phyloP scores from a whole-genome alignment of 1,284 basidiomycete genomes.

The Albatrellus sp. region DNA sequence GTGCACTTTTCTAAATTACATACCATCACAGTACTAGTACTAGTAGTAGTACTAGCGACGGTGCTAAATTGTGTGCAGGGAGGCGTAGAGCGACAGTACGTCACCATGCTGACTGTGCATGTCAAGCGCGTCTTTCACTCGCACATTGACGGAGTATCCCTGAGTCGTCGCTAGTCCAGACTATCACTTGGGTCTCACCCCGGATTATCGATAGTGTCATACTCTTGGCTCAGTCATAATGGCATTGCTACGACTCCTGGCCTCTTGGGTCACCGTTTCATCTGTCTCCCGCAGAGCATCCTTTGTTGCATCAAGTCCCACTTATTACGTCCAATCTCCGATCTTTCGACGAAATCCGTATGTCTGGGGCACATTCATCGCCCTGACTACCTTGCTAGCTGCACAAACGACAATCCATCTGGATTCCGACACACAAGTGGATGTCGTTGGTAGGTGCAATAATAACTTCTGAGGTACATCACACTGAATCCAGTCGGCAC shows the following conservation, averaged over 20 bases:
- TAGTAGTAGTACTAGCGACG: too few species aligned
- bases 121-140: neutral
- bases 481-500: neutral
- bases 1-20: too few species aligned
- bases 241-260: neutral
- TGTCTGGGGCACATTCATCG: conserved; percentile 22
- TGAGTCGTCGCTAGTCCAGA: neutral
- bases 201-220: too few species aligned
- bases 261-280: conserved; percentile 5
- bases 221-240: too few species aligned
- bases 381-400: conserved; percentile 20
- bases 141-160: too few species aligned
- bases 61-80: too few species aligned
- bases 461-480: neutral
- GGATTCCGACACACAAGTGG: conserved; percentile 20
- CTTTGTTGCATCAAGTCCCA: neutral
- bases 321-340: neutral
- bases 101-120: too few species aligned
- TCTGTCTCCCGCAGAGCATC: conserved; percentile 1
- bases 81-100: too few species aligned
- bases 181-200: too few species aligned
- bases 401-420: conserved; percentile 22
- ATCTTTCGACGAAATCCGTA: conserved; percentile 10
- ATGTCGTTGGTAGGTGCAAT: conserved; percentile 13
- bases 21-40: too few species aligned